phyloP scores from a whole-genome alignment of 2,329 filamentous ascomycete genomes.

The Clonostachys sp. region DNA sequence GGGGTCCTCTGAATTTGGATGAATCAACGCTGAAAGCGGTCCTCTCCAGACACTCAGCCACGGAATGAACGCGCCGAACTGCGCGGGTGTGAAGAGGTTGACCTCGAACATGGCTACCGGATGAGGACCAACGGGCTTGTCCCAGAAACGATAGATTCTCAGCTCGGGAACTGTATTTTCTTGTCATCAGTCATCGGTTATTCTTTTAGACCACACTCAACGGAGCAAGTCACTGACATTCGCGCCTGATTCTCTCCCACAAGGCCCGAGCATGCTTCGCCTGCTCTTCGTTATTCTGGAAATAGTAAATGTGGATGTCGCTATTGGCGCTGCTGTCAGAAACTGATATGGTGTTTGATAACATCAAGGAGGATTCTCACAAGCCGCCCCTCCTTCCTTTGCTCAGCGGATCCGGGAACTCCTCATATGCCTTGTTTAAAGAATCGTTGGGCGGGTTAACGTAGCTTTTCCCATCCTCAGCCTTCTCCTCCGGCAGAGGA shows the following conservation, averaged over 20 bases:
- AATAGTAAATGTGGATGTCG: constrained; percentile 84
- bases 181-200: neutral
- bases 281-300: constrained; percentile 59
- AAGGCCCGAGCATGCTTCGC: constrained; percentile 64
- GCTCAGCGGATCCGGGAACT: constrained; percentile 64
- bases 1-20: constrained; percentile 67
- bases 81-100: constrained; percentile 76
- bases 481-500: constrained; percentile 52
- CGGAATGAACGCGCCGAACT: constrained; percentile 84
- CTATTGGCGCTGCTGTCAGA: constrained; percentile 20
- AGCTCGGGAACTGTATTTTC: constrained; percentile 68
- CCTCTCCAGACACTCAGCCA: constrained; percentile 83
- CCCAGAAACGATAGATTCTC: constrained; percentile 74
- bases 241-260: constrained; percentile 72
- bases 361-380: constrained; percentile 23
- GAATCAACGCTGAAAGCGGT: constrained; percentile 72
- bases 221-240: constrained; percentile 53
- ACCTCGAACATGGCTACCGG: constrained; percentile 89
- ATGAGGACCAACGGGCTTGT: constrained; percentile 76
- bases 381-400: constrained; percentile 69
- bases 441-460: constrained; percentile 59
- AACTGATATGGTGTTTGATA: no score
- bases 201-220: neutral
- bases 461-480: constrained; percentile 73
- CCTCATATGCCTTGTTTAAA: constrained; percentile 64